Conservation (phyloP, 208 protist species). For the Acanthamoeba healyi region DNA sequence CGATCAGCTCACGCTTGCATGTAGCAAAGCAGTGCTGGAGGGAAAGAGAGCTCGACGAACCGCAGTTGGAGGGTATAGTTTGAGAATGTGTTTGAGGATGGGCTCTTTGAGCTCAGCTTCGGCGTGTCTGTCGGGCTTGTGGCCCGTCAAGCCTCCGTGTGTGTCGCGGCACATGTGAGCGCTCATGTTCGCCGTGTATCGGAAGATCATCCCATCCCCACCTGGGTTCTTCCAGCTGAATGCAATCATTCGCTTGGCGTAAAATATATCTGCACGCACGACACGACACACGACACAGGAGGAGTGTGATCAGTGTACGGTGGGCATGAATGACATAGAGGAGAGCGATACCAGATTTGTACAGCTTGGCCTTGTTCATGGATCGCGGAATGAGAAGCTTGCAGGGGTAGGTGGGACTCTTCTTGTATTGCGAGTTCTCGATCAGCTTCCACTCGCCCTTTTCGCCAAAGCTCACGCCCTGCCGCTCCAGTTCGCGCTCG, state of each 20-base stretch:
- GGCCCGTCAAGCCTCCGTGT: not conserved
- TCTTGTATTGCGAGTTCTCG: slow-evolving; percentile 35
- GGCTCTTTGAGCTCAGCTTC: slow-evolving; percentile 8
- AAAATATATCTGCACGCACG: not conserved
- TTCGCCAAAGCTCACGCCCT: not conserved
- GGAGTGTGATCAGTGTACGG: no score
- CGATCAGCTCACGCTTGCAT: no score
- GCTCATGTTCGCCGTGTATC: slow-evolving; percentile 1
- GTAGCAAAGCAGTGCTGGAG: not conserved
- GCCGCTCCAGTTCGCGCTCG: slow-evolving; percentile 56
- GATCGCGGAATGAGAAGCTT: slow-evolving; percentile 40
- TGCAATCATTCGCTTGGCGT: slow-evolving; percentile 13
- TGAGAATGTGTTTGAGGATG: slow-evolving; percentile 63
- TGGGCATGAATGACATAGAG: no score
- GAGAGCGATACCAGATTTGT: not conserved
- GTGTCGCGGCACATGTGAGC: slow-evolving; percentile 33
- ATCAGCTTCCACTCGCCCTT: slow-evolving; percentile 28
- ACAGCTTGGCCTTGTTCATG: slow-evolving; percentile 51
- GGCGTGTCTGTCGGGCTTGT: not conserved
- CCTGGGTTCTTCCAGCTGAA: slow-evolving; percentile 61
- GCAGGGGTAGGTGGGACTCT: slow-evolving; percentile 28
- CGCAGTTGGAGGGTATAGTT: not conserved
- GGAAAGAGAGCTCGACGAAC: not conserved
- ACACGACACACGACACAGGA: not conserved
- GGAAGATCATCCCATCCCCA: not conserved